phyloP scores from a whole-genome alignment of 192 early-diverging fungal genomes.

The Rhizophagus prolifer region DNA sequence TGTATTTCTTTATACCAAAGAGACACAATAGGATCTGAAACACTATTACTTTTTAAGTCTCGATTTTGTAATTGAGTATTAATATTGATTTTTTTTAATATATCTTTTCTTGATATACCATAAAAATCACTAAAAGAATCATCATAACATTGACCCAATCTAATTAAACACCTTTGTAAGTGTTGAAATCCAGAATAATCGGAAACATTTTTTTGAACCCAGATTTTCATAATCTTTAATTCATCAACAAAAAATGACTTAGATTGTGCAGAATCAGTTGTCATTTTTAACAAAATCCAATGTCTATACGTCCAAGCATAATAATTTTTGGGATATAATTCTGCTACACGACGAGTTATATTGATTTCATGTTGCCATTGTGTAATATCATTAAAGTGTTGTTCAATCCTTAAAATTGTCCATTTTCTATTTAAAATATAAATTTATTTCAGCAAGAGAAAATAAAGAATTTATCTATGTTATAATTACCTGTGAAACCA shows the following conservation, averaged over 20 bases:
- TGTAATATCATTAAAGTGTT: not conserved
- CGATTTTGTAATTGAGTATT: not conserved
- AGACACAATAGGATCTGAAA: slow-evolving; percentile 2
- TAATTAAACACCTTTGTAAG: slow-evolving; percentile 41
- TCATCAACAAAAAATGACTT: slow-evolving; percentile 32
- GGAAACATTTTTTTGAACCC: slow-evolving; percentile 43
- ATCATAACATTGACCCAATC: not conserved
- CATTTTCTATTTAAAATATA: slow-evolving; percentile 12
- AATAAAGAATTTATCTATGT: not conserved
- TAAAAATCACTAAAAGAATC: not conserved
- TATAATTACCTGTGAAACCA: slow-evolving; percentile 50
- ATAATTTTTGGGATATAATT: slow-evolving; percentile 53
- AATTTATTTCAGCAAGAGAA: not conserved
- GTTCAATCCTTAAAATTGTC: not conserved
- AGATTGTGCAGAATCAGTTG: slow-evolving; percentile 10
- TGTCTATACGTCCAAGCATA: slow-evolving; percentile 55
- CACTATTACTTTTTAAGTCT: not conserved
- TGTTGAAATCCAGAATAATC: slow-evolving; percentile 53
- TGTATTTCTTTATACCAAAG: slow-evolving; percentile 37
- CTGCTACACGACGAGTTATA: slow-evolving; percentile 35
- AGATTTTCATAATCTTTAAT: slow-evolving; percentile 35
- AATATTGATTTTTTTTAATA: slow-evolving; percentile 5
- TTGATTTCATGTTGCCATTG: slow-evolving; percentile 38
- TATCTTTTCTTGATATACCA: slow-evolving; percentile 29
- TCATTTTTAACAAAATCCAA: slow-evolving; percentile 40